Evolutionary conservation across 2,329 filamentous ascomycete species (phyloP), one percentile per base, ranked within the genome.

Genomic region (Escovopsis sp.): DNA sequence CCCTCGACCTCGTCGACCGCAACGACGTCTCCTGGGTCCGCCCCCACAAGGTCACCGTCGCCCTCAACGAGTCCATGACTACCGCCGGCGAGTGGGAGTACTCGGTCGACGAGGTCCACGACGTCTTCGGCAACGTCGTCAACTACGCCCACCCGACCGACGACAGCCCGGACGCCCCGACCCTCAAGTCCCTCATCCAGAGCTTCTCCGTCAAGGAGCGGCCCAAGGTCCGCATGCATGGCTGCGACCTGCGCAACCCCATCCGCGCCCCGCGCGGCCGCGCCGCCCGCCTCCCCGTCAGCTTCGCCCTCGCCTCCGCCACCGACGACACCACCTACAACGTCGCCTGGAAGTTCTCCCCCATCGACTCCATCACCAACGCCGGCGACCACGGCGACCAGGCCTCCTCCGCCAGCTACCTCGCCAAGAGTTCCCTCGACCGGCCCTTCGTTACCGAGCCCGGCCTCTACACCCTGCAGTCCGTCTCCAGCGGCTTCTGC

Each of bases 21-120:
- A 67, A 80, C 32, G 80, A 88, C 44, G 66, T 81, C 25, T 76
- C 79, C 1, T 96, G 90, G 90, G 85, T 84, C 13, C 75, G 72
- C 39, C 63, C 78, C 15, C 78, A 82, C 39, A 77, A 63, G 28
- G 76, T 98, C 26, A 70, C 69, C 9, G 84, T 98, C 15, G 76
- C 84, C 4, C 62, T 98, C 38, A 96, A 94, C 50, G 92, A 98
- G 56, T 87, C 87, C 5, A 75, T 98, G 60, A 74, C 73, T 33
- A 68, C 68, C 6, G 71, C 79, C 35, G 90, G 88, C 13, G 69
- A 76, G 35, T 96, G 88, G 87, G 68, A 80, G 41, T 98, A 96
- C 52, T 78, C 80, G 1, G 76, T 98, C 35, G 84, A 94, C 45
- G 84, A 94, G 54, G 84, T 98, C 8, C 76, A 84, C 40, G 90